Percentiles rank a stretch among this genome's conserved stretches.
phyloP scores from a whole-genome alignment of 331 rosid species.

The Quercus tomentella region DNA sequence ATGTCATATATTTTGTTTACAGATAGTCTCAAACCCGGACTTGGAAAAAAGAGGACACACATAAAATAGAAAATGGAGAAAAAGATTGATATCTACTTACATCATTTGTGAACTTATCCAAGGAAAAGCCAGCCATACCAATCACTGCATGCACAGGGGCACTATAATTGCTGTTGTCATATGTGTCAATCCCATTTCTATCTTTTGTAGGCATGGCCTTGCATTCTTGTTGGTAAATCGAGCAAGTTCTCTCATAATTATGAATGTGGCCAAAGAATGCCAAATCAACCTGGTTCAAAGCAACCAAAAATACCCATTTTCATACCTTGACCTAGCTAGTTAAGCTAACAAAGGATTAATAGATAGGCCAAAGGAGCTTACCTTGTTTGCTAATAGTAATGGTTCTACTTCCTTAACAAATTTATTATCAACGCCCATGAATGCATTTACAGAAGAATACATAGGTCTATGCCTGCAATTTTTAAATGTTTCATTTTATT shows the following conservation, averaged over 20 bases:
- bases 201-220: slow-evolving; percentile 60
- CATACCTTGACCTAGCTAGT: background rate
- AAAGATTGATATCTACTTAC: slow-evolving; percentile 30
- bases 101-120: slow-evolving; percentile 43
- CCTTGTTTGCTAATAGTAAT: slow-evolving; percentile 53
- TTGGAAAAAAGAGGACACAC: too few species aligned
- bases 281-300: slow-evolving; percentile 55
- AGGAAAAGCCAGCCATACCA: slow-evolving; percentile 85
- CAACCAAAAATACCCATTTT: background rate
- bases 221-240: slow-evolving; percentile 37
- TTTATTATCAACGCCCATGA: slow-evolving; percentile 2
- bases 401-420: slow-evolving; percentile 66
- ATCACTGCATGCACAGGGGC: slow-evolving; percentile 85
- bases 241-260: slow-evolving; percentile 84
- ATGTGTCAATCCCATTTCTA: slow-evolving; percentile 56
- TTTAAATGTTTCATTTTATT: background rate
- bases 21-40: too few species aligned
- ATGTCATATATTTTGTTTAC: too few species aligned
- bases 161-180: slow-evolving; percentile 56
- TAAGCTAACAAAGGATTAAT: background rate
- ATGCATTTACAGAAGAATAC: slow-evolving; percentile 44
- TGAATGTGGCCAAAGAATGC: slow-evolving; percentile 80
- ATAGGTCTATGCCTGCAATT: slow-evolving; percentile 82
- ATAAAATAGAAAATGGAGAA: background rate
- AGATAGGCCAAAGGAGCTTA: background rate